phyloP scores from a whole-genome alignment of 163 green algal genomes.

The Chlamydomonas reinhardtii region DNA sequence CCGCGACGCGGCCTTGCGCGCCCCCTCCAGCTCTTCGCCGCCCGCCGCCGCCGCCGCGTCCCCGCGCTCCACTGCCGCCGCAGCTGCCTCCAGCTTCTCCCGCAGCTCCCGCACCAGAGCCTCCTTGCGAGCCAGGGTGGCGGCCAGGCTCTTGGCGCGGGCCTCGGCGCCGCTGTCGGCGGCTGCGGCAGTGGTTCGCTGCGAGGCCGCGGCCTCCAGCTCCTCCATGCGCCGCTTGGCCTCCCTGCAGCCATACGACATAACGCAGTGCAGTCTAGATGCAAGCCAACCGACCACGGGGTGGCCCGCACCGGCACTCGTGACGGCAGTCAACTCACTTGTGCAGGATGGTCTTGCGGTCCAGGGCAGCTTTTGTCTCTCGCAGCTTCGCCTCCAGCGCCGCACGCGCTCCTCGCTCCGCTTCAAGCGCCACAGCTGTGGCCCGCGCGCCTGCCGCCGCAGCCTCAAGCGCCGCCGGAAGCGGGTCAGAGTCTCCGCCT shows the following conservation, averaged over 20 bases:
- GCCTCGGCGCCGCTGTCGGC: constrained; percentile 49
- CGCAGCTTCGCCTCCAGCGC: constrained; percentile 53
- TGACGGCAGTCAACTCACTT: constrained; percentile 43
- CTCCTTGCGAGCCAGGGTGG: constrained; percentile 59
- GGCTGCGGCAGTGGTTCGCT: background rate
- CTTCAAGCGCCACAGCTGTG: constrained; percentile 31
- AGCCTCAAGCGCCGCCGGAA: constrained; percentile 33
- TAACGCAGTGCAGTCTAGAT: too few relatives aligned
- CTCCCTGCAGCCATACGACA: constrained; percentile 2
- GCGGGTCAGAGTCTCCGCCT: background rate
- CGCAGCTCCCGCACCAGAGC: constrained; percentile 45
- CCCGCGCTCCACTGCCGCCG: constrained; percentile 1
- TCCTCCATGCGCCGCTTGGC: constrained; percentile 39
- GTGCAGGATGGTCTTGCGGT: constrained; percentile 60
- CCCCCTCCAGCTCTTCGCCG: constrained; percentile 49
- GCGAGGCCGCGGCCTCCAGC: background rate
- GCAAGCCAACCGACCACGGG: too few relatives aligned
- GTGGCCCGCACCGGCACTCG: too few relatives aligned
- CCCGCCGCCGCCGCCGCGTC: constrained; percentile 21
- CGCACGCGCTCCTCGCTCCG: constrained; percentile 33
- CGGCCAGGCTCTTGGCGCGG: constrained; percentile 29
- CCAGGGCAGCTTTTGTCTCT: constrained; percentile 45
- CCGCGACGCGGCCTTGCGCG: constrained; percentile 5
- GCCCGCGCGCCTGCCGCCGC: constrained; percentile 39
- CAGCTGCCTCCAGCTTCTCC: constrained; percentile 46